Conservation (phyloP, 257 asterid genomes). For the Solanum etuberosum region DNA sequence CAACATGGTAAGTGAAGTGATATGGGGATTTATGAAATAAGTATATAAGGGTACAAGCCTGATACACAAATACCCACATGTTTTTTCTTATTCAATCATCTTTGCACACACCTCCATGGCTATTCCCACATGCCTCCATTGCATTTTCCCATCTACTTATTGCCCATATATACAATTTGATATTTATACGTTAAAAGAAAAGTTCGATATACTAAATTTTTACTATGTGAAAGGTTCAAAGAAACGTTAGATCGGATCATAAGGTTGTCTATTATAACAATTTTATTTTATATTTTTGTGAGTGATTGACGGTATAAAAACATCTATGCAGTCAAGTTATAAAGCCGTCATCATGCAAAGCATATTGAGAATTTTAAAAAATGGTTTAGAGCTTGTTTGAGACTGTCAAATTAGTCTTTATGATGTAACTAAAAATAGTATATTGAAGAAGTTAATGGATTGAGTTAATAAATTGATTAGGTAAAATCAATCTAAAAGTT, state of each 20-base stretch:
- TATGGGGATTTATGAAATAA: conserved; percentile 30
- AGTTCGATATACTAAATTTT: too few relatives aligned
- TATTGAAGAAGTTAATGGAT: too few relatives aligned
- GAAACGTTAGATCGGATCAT: accelerated
- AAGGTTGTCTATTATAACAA: accelerated
- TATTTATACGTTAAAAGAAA: not conserved
- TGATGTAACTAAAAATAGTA: too few relatives aligned
- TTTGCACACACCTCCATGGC: conserved; percentile 34
- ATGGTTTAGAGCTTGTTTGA: too few relatives aligned
- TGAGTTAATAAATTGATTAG: too few relatives aligned
- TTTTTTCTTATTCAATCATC: conserved; percentile 18
- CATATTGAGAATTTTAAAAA: too few relatives aligned
- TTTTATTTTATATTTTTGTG: not conserved
- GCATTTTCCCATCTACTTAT: conserved; percentile 5
- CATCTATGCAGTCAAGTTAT: too few relatives aligned
- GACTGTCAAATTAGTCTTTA: too few relatives aligned
- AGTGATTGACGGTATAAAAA: not conserved
- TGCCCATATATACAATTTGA: conserved; percentile 5
- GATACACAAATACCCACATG: conserved; percentile 24
- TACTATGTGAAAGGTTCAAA: too few relatives aligned
- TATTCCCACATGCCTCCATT: not conserved
- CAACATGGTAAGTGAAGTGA: conserved; percentile 34
- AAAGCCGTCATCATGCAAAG: too few relatives aligned
- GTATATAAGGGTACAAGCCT: conserved; percentile 20
- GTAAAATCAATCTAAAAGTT: too few relatives aligned